phyloP scores from a whole-genome alignment of 345 rosid genomes.

The Aegle marmelos region DNA sequence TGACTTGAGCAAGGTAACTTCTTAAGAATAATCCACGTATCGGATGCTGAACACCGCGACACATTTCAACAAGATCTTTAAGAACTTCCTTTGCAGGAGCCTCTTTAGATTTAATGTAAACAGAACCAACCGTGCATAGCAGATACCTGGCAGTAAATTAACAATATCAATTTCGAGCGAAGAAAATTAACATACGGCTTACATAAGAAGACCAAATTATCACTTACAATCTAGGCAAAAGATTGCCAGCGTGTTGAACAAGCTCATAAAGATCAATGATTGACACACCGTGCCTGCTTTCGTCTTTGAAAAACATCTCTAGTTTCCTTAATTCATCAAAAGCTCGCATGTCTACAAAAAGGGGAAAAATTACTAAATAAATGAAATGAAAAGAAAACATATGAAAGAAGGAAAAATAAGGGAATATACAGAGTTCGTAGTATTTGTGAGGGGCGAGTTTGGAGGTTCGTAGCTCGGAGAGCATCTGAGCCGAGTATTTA shows the following conservation, averaged over 20 bases:
- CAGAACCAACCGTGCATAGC: slow-evolving; percentile 87
- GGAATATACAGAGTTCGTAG: slow-evolving; percentile 69
- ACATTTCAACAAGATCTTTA: slow-evolving; percentile 89
- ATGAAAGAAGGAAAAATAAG: slow-evolving; percentile 10
- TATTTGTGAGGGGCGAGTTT: slow-evolving; percentile 90
- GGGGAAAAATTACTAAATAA: background rate
- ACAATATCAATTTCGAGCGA: slow-evolving; percentile 11
- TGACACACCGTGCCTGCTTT: slow-evolving; percentile 69
- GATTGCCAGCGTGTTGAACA: slow-evolving; percentile 94
- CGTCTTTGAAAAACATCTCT: slow-evolving; percentile 87
- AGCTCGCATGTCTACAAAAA: slow-evolving; percentile 68
- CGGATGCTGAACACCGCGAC: slow-evolving; percentile 90
- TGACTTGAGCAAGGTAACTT: slow-evolving; percentile 89
- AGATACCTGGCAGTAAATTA: slow-evolving; percentile 59
- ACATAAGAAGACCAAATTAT: background rate
- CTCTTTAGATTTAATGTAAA: slow-evolving; percentile 82
- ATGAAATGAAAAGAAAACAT: slow-evolving; percentile 2
- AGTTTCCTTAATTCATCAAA: slow-evolving; percentile 82
- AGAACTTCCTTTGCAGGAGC: slow-evolving; percentile 83
- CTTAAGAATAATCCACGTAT: slow-evolving; percentile 84
- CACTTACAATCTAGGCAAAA: slow-evolving; percentile 81
- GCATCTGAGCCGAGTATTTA: slow-evolving; percentile 86
- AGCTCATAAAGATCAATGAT: slow-evolving; percentile 82
- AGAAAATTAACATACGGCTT: background rate
- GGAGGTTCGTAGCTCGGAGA: slow-evolving; percentile 90